A percentile compares a stretch with the other conserved stretches of the same genome.
Evolutionary conservation across 192 early-diverging fungal genomes (phyloP).

Genomic region (Coemansia nantahalensis): DNA sequence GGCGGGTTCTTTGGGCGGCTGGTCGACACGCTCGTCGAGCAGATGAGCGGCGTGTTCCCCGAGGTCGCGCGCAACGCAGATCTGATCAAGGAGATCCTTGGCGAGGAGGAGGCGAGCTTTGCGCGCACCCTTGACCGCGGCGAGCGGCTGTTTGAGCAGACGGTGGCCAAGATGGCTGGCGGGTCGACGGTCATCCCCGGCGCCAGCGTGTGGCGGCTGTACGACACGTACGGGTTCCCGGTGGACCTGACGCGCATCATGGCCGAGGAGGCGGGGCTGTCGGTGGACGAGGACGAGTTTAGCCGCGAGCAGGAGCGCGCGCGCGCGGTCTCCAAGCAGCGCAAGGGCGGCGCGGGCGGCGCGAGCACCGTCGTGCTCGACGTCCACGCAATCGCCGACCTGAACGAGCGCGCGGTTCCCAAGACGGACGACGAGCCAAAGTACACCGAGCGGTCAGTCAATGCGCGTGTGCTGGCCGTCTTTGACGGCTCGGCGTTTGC

Average conservation of each 20-base stretch:
- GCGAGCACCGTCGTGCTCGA: slow-evolving; percentile 74
- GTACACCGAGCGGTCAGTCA: slow-evolving; percentile 69
- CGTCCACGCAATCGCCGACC: slow-evolving; percentile 85
- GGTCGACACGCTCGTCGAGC: slow-evolving; percentile 82
- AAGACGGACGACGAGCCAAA: slow-evolving; percentile 87
- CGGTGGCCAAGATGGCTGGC: slow-evolving; percentile 55
- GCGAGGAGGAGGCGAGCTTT: slow-evolving; percentile 95
- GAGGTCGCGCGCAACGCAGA: slow-evolving; percentile 55
- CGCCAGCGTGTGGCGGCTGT: slow-evolving; percentile 93
- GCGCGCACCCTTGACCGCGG: slow-evolving; percentile 96
- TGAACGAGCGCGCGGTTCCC: slow-evolving; percentile 74
- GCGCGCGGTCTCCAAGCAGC: slow-evolving; percentile 62
- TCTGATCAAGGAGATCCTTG: slow-evolving; percentile 90
- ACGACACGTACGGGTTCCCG: slow-evolving; percentile 99
- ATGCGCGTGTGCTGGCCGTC: slow-evolving; percentile 77
- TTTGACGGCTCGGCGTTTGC: slow-evolving; percentile 48
- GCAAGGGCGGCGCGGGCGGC: slow-evolving; percentile 54
- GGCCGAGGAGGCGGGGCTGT: slow-evolving; percentile 93
- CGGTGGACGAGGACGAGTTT: slow-evolving; percentile 84
- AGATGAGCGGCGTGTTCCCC: no score
- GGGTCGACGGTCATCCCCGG: slow-evolving; percentile 69
- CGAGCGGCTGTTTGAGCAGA: slow-evolving; percentile 87
- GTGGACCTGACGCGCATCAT: slow-evolving; percentile 95
- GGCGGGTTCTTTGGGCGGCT: slow-evolving; percentile 92
- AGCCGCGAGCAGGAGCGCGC: slow-evolving; percentile 72